Conservation (phyloP, 2,329 filamentous ascomycete genomes). For the Fusarium xylarioides region DNA sequence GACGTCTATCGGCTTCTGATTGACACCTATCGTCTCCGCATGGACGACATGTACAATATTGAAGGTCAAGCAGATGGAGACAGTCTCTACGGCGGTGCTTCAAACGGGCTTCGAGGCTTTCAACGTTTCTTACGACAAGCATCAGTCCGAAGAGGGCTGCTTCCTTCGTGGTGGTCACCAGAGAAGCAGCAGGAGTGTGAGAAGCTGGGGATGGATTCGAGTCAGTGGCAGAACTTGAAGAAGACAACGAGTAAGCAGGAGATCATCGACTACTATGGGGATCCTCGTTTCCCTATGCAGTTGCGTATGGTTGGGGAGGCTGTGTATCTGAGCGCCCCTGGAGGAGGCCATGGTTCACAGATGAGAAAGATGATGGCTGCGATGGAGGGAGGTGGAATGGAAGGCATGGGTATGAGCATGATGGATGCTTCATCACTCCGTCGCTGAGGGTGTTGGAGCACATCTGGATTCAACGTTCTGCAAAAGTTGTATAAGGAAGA, state of each 20-base stretch:
- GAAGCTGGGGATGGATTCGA: slow-evolving; percentile 42
- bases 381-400: slow-evolving; percentile 27
- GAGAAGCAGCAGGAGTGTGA: slow-evolving; percentile 52
- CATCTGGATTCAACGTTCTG: neutral
- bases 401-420: neutral
- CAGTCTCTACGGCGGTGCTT: slow-evolving; percentile 43
- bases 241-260: slow-evolving; percentile 45
- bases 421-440: slow-evolving; percentile 3
- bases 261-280: slow-evolving; percentile 54
- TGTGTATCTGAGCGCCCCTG: slow-evolving; percentile 47
- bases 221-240: slow-evolving; percentile 40
- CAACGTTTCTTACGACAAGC: slow-evolving; percentile 46
- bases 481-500: neutral
- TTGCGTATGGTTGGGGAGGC: slow-evolving; percentile 58
- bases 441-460: neutral
- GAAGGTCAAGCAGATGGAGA: slow-evolving; percentile 40
- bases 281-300: slow-evolving; percentile 58
- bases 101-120: slow-evolving; percentile 46
- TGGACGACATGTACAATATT: slow-evolving; percentile 49
- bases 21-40: slow-evolving; percentile 58
- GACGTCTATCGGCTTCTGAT: slow-evolving; percentile 58
- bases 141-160: slow-evolving; percentile 40
- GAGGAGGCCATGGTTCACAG: slow-evolving; percentile 39
- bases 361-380: slow-evolving; percentile 39
- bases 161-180: slow-evolving; percentile 57